These are phyloP conservation scores for Polychytrium aggregatum DNA, from an alignment of 192 early-diverging fungal genomes.

Conservation along the genomic window DNA sequence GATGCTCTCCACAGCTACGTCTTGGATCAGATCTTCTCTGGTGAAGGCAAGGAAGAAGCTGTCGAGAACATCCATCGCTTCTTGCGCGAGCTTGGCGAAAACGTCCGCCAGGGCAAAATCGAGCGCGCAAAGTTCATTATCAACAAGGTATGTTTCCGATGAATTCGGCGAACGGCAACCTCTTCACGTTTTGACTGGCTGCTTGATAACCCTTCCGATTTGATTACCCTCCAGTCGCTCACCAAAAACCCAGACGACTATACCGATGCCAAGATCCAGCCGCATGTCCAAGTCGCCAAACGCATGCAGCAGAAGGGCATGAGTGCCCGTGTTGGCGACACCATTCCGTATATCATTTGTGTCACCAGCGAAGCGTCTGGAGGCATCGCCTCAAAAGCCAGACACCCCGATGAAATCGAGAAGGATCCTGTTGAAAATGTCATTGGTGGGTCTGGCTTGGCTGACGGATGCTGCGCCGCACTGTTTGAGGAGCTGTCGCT, in stretches of 20 bases:
- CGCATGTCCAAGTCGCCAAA: conserved; percentile 92
- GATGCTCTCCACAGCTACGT: conserved; percentile 18
- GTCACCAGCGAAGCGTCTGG: conserved; percentile 11
- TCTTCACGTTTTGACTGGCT: too few relatives aligned
- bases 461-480: neutral
- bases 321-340: conserved; percentile 70
- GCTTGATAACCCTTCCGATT: too few relatives aligned
- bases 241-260: conserved; percentile 89
- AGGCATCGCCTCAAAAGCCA: conserved; percentile 59
- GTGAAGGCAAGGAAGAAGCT: conserved; percentile 56
- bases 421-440: conserved; percentile 29
- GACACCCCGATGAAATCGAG: conserved; percentile 69
- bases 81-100: conserved; percentile 51
- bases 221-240: too few relatives aligned
- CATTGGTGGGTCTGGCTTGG: conserved; percentile 21
- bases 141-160: conserved; percentile 74
- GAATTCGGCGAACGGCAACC: too few relatives aligned
- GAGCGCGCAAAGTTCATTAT: conserved; percentile 79
- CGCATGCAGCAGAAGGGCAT: conserved; percentile 59
- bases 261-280: conserved; percentile 73
- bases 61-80: conserved; percentile 71
- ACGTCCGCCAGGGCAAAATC: conserved; percentile 57
- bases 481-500: too few relatives aligned
- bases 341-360: conserved; percentile 88
- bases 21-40: conserved; percentile 48